These are phyloP conservation scores for Vanrija sp. DNA, from an alignment of 1,284 basidiomycete genomes.

Conservation along the genomic window DNA sequence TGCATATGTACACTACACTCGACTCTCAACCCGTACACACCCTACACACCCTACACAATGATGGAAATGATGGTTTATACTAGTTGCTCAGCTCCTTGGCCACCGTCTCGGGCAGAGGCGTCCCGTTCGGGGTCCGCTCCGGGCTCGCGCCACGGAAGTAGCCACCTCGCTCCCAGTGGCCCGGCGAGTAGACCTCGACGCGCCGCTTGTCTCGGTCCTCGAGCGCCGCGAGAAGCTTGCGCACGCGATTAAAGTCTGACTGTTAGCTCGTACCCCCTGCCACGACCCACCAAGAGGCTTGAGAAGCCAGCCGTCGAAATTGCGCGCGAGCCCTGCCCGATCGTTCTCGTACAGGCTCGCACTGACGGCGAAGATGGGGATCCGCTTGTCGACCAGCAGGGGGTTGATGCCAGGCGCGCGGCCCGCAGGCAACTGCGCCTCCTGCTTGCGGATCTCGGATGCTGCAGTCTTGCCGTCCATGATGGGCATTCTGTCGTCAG, in stretches of 20 bases:
- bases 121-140: too few relatives aligned
- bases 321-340: slow-evolving; percentile 57
- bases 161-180: slow-evolving; percentile 69
- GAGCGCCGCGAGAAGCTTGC: slow-evolving; percentile 60
- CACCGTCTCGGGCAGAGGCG: too few relatives aligned
- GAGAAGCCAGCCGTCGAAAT: slow-evolving; percentile 82
- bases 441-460: slow-evolving; percentile 62
- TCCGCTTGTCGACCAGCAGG: slow-evolving; percentile 59
- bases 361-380: slow-evolving; percentile 80
- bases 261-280: neutral
- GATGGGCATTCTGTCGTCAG: slow-evolving; percentile 66
- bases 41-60: too few relatives aligned
- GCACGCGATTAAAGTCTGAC: slow-evolving; percentile 62
- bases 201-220: slow-evolving; percentile 56
- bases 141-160: slow-evolving; percentile 53
- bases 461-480: slow-evolving; percentile 73
- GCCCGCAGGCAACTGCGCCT: slow-evolving; percentile 35
- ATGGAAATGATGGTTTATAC: too few relatives aligned
- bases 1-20: too few relatives aligned
- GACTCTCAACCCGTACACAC: too few relatives aligned
- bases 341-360: slow-evolving; percentile 68
- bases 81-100: too few relatives aligned
- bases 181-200: slow-evolving; percentile 59
- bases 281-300: slow-evolving; percentile 62
- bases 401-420: slow-evolving; percentile 13